Evolutionary conservation across 129 eudicot genomes (phyloP).

Genomic region (Cynara cardunculus): DNA sequence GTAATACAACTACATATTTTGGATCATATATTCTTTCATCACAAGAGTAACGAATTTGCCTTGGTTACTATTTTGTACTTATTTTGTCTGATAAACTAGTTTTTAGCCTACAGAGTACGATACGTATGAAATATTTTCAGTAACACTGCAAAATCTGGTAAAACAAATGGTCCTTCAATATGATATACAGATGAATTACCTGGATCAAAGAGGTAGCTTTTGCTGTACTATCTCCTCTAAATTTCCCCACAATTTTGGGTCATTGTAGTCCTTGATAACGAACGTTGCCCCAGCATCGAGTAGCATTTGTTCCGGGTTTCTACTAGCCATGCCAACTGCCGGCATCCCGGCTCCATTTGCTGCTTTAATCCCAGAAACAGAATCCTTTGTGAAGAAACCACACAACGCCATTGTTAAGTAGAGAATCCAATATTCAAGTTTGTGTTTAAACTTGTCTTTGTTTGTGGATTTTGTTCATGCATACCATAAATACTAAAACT

Average conservation of each 20-base stretch:
- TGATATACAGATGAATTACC: neutral
- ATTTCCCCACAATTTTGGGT: conserved; percentile 65
- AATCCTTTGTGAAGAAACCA: conserved; percentile 51
- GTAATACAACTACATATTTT: neutral
- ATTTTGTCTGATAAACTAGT: too few relatives aligned
- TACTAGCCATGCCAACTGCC: conserved; percentile 65
- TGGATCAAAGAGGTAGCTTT: conserved; percentile 20
- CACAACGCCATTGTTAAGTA: conserved; percentile 2
- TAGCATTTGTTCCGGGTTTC: conserved; percentile 67
- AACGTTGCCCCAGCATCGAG: conserved; percentile 69
- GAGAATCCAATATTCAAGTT: neutral
- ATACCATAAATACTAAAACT: too few relatives aligned
- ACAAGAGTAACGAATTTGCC: neutral
- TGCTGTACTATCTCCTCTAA: conserved; percentile 44
- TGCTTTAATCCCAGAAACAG: conserved; percentile 86
- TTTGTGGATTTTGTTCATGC: too few relatives aligned
- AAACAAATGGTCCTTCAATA: conserved; percentile 17
- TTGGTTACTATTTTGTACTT: neutral
- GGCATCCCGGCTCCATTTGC: conserved; percentile 90
- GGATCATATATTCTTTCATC: neutral
- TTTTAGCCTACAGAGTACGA: too few relatives aligned
- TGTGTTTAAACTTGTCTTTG: neutral
- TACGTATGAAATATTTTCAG: neutral
- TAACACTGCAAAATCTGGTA: neutral
- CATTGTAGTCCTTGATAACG: conserved; percentile 69